Conservation (phyloP, 305 asterid genomes). For the Ilex paraguariensis region DNA sequence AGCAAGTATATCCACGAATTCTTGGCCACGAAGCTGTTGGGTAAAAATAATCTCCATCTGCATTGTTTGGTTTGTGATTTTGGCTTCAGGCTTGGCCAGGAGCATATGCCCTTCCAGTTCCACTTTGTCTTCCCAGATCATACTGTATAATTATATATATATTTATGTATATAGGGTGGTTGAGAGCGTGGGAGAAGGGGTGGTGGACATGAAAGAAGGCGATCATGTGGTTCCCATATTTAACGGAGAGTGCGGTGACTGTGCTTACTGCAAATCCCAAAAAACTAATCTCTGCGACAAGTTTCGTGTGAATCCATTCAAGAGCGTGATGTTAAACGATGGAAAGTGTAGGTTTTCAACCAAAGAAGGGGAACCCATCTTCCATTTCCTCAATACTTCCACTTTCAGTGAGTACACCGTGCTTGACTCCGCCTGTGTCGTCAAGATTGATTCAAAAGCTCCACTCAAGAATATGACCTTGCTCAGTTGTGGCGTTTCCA, state of each 20-base stretch:
- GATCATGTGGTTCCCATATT: conserved; percentile 73
- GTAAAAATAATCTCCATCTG: conserved; percentile 24
- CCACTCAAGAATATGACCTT: conserved; percentile 62
- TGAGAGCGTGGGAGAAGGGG: conserved; percentile 92
- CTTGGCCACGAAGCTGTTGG: conserved; percentile 95
- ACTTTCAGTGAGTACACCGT: conserved; percentile 84
- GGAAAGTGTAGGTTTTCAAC: conserved; percentile 56
- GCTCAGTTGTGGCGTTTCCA: conserved; percentile 86
- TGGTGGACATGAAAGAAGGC: conserved; percentile 46
- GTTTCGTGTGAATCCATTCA: conserved; percentile 58
- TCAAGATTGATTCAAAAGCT: conserved; percentile 48
- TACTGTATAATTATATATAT: background rate
- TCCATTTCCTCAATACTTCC: conserved; percentile 87
- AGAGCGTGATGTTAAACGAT: conserved; percentile 55
- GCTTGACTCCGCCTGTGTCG: conserved; percentile 61
- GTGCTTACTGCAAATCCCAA: conserved; percentile 52
- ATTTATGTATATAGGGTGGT: conserved; percentile 45
- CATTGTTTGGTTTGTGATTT: background rate
- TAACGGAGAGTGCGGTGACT: conserved; percentile 79
- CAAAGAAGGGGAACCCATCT: conserved; percentile 51
- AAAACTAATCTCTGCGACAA: conserved; percentile 60
- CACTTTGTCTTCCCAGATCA: background rate
- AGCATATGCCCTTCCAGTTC: too few relatives aligned
- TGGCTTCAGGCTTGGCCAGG: too few relatives aligned
- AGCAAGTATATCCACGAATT: conserved; percentile 65